Evolutionary conservation across 495 filamentous ascomycete genomes (phyloP).

Genomic region (Aspergillus cavernicola): DNA sequence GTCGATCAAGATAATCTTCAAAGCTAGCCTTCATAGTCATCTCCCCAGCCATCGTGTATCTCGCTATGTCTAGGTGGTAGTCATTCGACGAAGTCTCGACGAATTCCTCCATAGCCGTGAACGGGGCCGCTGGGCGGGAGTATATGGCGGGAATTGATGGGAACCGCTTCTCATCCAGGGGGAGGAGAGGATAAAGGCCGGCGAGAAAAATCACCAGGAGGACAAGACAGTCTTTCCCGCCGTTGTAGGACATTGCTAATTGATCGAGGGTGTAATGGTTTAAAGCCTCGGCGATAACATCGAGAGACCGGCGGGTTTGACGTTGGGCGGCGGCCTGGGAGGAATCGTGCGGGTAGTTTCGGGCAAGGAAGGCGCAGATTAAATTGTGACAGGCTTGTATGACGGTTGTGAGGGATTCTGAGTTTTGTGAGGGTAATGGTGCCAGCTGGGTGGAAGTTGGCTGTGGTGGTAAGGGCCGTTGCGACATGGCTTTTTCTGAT

Average conservation of each 20-base stretch:
- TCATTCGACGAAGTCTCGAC: constrained; percentile 56
- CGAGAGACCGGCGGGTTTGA: constrained; percentile 67
- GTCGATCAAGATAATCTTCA: constrained; percentile 63
- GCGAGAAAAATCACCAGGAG: constrained; percentile 85
- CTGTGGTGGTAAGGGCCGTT: background rate
- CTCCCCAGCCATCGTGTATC: constrained; percentile 58
- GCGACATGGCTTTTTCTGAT: background rate
- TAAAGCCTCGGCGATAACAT: constrained; percentile 69
- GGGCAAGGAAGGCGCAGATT: constrained; percentile 65
- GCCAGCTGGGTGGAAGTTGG: background rate
- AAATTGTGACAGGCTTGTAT: constrained; percentile 60
- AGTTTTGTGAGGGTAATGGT: background rate
- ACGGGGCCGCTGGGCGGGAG: constrained; percentile 76
- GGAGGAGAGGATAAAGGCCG: constrained; percentile 45
- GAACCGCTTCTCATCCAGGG: constrained; percentile 13
- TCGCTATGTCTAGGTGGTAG: constrained; percentile 75
- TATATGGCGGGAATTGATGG: constrained; percentile 73
- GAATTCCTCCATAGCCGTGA: constrained; percentile 80
- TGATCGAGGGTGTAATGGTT: constrained; percentile 67
- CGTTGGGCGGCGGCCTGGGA: constrained; percentile 61
- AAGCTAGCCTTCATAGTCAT: constrained; percentile 63
- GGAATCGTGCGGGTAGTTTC: constrained; percentile 51
- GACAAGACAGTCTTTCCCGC: constrained; percentile 96
- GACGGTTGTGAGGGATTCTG: constrained; percentile 33
- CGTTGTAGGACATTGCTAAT: constrained; percentile 92